Evolutionary conservation across 139 green algal genomes (phyloP).

Genomic region (Chara braunii): DNA sequence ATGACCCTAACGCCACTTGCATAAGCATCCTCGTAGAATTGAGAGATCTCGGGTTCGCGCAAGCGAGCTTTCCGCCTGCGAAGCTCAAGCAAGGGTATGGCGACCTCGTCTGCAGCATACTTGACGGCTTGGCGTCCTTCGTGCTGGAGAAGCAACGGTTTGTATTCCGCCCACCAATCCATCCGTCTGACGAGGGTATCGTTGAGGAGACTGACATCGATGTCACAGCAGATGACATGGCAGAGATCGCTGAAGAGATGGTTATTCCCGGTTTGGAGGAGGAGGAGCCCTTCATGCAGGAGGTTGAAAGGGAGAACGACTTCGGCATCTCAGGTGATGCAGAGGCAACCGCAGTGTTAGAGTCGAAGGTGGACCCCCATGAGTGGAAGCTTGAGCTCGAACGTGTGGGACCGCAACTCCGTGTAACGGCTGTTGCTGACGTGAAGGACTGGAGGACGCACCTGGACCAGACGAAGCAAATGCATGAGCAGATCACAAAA

Average conservation of each 20-base stretch:
- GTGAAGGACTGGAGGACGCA: constrained; percentile 65
- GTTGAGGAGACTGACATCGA: neutral
- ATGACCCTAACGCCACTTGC: constrained; percentile 65
- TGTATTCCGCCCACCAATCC: constrained; percentile 47
- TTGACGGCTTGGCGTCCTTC: constrained; percentile 51
- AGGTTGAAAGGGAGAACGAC: constrained; percentile 25
- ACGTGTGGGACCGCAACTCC: constrained; percentile 58
- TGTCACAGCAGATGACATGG: neutral
- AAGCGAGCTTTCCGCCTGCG: constrained; percentile 48
- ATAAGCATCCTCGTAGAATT: constrained; percentile 44
- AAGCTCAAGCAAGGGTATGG: constrained; percentile 58
- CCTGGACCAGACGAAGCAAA: constrained; percentile 55
- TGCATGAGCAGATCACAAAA: constrained; percentile 46
- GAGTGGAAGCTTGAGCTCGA: constrained; percentile 65
- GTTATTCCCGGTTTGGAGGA: neutral
- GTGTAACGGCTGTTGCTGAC: constrained; percentile 53
- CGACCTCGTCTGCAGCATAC: constrained; percentile 52
- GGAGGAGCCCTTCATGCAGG: neutral
- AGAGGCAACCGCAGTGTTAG: too few species aligned
- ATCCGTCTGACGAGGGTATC: constrained; percentile 38
- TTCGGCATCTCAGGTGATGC: neutral
- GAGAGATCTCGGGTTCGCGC: constrained; percentile 45
- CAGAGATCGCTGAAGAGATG: constrained; percentile 17
- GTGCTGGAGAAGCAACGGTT: constrained; percentile 48
- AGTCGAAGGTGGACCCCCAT: constrained; percentile 52